Percentiles rank a stretch among this genome's conserved stretches.
Evolutionary conservation across 2,329 filamentous ascomycete genomes (phyloP).

Genomic region (Alternaria conjuncta): DNA sequence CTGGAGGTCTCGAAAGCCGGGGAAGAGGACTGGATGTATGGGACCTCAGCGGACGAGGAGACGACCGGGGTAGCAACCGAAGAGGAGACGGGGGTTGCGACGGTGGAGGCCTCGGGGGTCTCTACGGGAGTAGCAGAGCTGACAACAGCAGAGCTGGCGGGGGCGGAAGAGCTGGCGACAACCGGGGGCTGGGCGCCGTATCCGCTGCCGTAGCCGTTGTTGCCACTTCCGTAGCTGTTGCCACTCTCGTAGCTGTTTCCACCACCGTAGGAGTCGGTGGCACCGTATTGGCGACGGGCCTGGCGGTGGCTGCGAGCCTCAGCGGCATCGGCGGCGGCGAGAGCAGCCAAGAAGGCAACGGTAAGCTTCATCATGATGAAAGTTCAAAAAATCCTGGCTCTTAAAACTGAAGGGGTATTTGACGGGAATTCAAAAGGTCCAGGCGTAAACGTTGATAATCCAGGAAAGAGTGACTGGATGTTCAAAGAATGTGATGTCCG

Average conservation of each 20-base stretch:
- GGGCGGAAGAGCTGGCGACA: conserved; percentile 2
- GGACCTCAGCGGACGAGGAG: neutral
- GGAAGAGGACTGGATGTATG: conserved; percentile 15
- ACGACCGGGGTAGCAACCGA: neutral
- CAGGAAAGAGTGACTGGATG: conserved; percentile 49
- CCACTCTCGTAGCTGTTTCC: neutral
- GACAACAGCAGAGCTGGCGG: conserved; percentile 11
- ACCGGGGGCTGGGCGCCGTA: conserved; percentile 6
- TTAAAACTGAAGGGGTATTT: conserved; percentile 30
- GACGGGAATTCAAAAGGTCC: conserved; percentile 22
- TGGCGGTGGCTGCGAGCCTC: conserved; percentile 39
- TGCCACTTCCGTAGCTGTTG: neutral
- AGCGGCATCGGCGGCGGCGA: conserved; percentile 40
- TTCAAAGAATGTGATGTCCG: conserved; percentile 45
- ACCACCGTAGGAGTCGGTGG: neutral
- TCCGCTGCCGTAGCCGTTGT: neutral
- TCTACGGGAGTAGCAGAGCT: conserved; percentile 5
- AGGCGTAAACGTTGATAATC: conserved; percentile 33
- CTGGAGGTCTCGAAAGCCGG: conserved; percentile 12
- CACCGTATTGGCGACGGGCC: conserved; percentile 35
- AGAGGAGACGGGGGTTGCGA: conserved; percentile 6
- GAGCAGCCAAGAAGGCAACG: conserved; percentile 40
- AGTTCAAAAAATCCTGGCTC: conserved; percentile 30
- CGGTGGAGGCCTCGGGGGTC: conserved; percentile 2
- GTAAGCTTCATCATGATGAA: conserved; percentile 40